Base-by-base conservation (phyloP, 768 basidiomycete genomes). In the Lentinula guzmanii region DNA sequence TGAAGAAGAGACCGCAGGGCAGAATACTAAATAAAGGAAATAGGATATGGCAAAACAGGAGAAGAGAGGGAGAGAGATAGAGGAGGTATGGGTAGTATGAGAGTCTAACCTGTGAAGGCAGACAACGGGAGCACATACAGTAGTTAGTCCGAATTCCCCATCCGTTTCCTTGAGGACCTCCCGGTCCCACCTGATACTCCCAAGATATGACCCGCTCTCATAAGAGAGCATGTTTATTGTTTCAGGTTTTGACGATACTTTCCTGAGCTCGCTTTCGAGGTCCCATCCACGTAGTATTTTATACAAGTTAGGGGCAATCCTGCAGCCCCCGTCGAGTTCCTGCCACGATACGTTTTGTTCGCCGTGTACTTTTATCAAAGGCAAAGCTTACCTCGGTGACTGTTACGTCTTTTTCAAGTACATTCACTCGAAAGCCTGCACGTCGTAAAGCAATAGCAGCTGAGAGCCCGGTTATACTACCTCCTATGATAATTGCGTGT, bases 221-320 rank as follows among this genome's bases (percentile, higher is more conserved):
- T 45, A 41, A 46, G 52, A 60, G 8, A 51, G 45, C 7, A 70
- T 53, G 33, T 72, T 65, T 45, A 77, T 65, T 2, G 64, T 70
- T 24, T 65, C 63, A 4, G 72, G 72, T 51, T 65, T 67, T 3
- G 62, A 56, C 2, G 69, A 67, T 35, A 73, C 66, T 15, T 59
- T 21, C 13, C 62, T 50, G 0, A 69, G 60, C 58, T 74, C 63
- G 24, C 69, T 61, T 43, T 72, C 65, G 16, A 84, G 70, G 7
- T 82, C 82, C 85, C 86, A 87, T 60, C 79, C 75, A 59, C 75
- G 79, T 2, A 87, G 65, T 18, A 86, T 79, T 64, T 84, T 84
- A 5, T 81, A 75, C 18, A 83, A 66, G 58, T 87, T 86, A 3
- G 86, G 85, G 66, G 82, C 61, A 63, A 76, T 65, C 6, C 75